A percentile compares a stretch with the other conserved stretches of the same genome.
phyloP scores from a whole-genome alignment of 768 basidiomycete species.

The Hypsizygus marmoreus region DNA sequence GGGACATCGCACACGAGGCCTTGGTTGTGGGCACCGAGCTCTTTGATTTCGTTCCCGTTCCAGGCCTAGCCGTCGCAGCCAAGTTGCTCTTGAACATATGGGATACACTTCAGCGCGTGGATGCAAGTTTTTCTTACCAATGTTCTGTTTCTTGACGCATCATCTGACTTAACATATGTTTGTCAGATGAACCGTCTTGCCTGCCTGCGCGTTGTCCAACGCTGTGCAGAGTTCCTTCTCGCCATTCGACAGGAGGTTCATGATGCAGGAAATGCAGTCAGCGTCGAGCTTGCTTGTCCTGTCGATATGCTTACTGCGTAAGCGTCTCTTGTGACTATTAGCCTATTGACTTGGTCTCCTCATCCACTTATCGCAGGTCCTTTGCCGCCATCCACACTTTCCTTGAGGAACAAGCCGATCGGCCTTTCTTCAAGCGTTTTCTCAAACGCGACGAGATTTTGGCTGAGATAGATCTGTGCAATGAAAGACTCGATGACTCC shows the following conservation, averaged over 20 bases:
- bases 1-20: conserved; percentile 45
- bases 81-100: conserved; percentile 58
- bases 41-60: conserved; percentile 54
- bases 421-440: conserved; percentile 80
- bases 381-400: conserved; percentile 49
- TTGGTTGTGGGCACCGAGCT: conserved; percentile 43
- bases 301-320: conserved; percentile 53
- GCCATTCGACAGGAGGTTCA: conserved; percentile 62
- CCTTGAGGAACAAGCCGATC: conserved; percentile 56
- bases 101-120: conserved; percentile 60
- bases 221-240: conserved; percentile 70
- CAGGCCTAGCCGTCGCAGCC: conserved; percentile 55
- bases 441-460: conserved; percentile 72
- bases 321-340: conserved; percentile 19
- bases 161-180: not conserved
- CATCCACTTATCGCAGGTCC: conserved; percentile 27
- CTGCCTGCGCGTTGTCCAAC: conserved; percentile 70
- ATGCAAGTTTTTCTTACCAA: no score
- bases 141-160: no score
- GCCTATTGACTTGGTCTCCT: not conserved
- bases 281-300: conserved; percentile 50
- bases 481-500: conserved; percentile 57
- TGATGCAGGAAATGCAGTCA: conserved; percentile 55
- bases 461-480: conserved; percentile 51
- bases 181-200: conserved; percentile 64